phyloP scores from a whole-genome alignment of 768 basidiomycete genomes.

The Trametes coccinea region DNA sequence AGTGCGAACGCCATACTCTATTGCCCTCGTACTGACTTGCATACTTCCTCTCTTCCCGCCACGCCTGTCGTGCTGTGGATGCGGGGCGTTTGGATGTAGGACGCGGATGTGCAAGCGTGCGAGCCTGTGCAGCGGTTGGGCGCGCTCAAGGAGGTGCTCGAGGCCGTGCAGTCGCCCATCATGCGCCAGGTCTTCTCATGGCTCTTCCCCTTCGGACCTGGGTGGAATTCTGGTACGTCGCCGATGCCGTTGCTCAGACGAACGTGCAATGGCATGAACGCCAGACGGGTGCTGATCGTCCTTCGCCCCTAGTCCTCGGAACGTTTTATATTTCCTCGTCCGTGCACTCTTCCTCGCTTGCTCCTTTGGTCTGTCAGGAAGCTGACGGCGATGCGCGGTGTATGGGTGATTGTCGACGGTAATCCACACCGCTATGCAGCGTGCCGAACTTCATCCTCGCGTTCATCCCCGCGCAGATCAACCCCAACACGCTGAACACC shows the following conservation, averaged over 20 bases:
- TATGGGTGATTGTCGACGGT: slow-evolving; percentile 17
- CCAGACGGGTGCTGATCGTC: slow-evolving; percentile 1
- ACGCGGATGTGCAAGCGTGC: slow-evolving; percentile 46
- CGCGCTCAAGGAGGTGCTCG: slow-evolving; percentile 59
- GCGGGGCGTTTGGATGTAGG: slow-evolving; percentile 30
- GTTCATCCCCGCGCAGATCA: slow-evolving; percentile 89
- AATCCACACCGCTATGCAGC: slow-evolving; percentile 41
- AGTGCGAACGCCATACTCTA: slow-evolving; percentile 4
- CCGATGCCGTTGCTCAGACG: background rate
- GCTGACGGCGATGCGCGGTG: slow-evolving; percentile 8
- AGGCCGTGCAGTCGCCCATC: slow-evolving; percentile 66
- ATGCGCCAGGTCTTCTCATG: slow-evolving; percentile 79
- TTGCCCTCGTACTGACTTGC: slow-evolving; percentile 1
- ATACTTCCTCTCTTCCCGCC: background rate
- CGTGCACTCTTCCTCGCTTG: slow-evolving; percentile 35
- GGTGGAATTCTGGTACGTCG: slow-evolving; percentile 71
- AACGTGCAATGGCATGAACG: slow-evolving; percentile 13
- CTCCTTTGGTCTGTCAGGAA: slow-evolving; percentile 19
- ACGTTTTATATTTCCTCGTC: slow-evolving; percentile 98
- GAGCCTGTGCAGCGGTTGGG: slow-evolving; percentile 47
- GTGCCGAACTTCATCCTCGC: slow-evolving; percentile 94
- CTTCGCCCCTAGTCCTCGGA: slow-evolving; percentile 58
- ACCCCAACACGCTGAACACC: slow-evolving; percentile 81
- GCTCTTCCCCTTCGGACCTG: slow-evolving; percentile 90
- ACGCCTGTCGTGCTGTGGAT: no score